Conservation (phyloP, 768 basidiomycete species). For the Leccinum pellstonianum region DNA sequence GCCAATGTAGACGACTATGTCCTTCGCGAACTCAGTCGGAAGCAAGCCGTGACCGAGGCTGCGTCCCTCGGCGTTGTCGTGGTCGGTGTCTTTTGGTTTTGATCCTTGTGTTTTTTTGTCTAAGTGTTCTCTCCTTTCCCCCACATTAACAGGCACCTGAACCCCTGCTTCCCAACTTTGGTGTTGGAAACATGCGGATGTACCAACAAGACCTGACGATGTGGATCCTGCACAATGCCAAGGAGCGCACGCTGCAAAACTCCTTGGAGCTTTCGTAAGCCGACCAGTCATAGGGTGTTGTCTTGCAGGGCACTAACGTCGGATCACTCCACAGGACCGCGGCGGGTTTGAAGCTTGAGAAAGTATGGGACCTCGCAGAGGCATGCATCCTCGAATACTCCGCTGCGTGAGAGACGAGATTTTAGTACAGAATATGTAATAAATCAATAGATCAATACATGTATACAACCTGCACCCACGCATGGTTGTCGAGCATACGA, state of each 20-base stretch:
- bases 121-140: neutral
- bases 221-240: conserved; percentile 31
- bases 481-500: conserved; percentile 4
- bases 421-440: neutral
- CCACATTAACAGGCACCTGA: conserved; percentile 30
- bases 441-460: neutral
- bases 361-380: conserved; percentile 32
- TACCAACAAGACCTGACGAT: conserved; percentile 34
- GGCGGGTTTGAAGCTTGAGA: conserved; percentile 32
- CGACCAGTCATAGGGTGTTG: neutral
- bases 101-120: neutral
- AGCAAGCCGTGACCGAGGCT: conserved; percentile 14
- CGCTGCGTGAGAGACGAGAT: conserved; percentile 14
- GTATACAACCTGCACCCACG: conserved; percentile 14
- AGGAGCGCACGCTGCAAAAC: conserved; percentile 33
- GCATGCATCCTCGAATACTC: conserved; percentile 26
- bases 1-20: conserved; percentile 24
- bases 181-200: conserved; percentile 28
- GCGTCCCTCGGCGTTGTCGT: conserved; percentile 9
- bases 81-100: conserved; percentile 11
- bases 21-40: conserved; percentile 16
- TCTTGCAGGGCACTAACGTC: conserved; percentile 3
- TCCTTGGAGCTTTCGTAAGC: conserved; percentile 31
- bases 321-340: conserved; percentile 11
- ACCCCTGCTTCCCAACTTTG: conserved; percentile 35